Conservation (phyloP, 495 filamentous ascomycete species). For the Neurospora pannonica region DNA sequence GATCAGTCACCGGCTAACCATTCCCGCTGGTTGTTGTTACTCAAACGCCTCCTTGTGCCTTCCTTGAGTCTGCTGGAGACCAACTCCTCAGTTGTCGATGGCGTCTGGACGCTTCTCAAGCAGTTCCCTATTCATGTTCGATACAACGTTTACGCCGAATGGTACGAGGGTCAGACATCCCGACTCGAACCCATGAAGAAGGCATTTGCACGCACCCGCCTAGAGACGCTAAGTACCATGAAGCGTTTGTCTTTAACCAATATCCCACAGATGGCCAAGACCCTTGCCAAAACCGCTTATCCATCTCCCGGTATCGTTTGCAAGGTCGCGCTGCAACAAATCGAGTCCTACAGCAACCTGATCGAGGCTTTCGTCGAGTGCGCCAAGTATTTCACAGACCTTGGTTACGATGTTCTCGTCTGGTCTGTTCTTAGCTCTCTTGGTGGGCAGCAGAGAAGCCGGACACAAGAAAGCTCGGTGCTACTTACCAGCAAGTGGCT, state of each 20-base stretch:
- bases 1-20: conserved; percentile 61
- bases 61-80: conserved; percentile 70
- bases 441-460: conserved; percentile 62
- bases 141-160: conserved; percentile 88
- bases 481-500: conserved; percentile 87
- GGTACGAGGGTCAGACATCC: conserved; percentile 70
- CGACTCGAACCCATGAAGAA: conserved; percentile 66
- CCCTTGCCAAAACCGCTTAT: conserved; percentile 77
- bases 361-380: conserved; percentile 90
- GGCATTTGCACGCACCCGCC: conserved; percentile 64
- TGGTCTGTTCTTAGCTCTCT: conserved; percentile 78
- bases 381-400: conserved; percentile 80
- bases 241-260: conserved; percentile 82
- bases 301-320: conserved; percentile 88
- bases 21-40: conserved; percentile 68
- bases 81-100: conserved; percentile 75
- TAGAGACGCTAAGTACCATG: conserved; percentile 70
- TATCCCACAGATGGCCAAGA: conserved; percentile 71
- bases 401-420: conserved; percentile 87
- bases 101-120: conserved; percentile 73
- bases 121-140: conserved; percentile 64
- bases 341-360: conserved; percentile 85
- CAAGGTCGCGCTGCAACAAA: conserved; percentile 72
- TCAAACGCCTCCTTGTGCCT: conserved; percentile 73
- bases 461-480: conserved; percentile 69